A percentile compares a stretch with the other conserved stretches of the same genome.
Conservation (phyloP, 257 asterid species). For the Nicotiana otophora region DNA sequence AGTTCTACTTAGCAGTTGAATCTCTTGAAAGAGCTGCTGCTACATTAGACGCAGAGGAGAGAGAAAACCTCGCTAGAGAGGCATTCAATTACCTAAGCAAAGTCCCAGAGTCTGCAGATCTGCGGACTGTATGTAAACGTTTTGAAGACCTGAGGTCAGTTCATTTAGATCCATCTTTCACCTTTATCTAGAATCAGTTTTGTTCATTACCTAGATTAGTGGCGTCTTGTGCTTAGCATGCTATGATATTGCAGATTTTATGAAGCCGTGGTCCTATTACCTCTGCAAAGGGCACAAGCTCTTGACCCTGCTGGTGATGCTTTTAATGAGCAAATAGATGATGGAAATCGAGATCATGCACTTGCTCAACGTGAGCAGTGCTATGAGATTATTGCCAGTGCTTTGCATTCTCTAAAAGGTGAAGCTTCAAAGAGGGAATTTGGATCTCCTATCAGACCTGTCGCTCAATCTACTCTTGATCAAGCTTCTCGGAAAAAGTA, state of each 20-base stretch:
- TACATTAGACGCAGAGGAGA: constrained; percentile 59
- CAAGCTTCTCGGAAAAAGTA: constrained; percentile 68
- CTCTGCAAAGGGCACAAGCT: constrained; percentile 93
- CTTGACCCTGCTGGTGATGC: constrained; percentile 89
- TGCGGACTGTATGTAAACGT: constrained; percentile 83
- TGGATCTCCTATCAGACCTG: constrained; percentile 84
- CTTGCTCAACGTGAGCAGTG: constrained; percentile 83
- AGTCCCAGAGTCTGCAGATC: constrained; percentile 88
- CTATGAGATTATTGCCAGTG: constrained; percentile 71
- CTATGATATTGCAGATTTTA: constrained; percentile 61
- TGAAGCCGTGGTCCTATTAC: constrained; percentile 90
- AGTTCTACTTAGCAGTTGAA: constrained; percentile 91
- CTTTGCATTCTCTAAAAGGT: constrained; percentile 69
- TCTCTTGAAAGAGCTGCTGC: constrained; percentile 92
- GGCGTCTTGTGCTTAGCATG: constrained; percentile 15
- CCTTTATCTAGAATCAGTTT: constrained; percentile 6
- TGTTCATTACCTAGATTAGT: constrained; percentile 7
- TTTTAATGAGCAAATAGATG: constrained; percentile 76
- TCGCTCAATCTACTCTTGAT: constrained; percentile 67
- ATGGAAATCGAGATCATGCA: constrained; percentile 66
- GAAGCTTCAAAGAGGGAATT: constrained; percentile 57
- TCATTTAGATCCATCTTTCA: constrained; percentile 5
- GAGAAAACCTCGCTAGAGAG: constrained; percentile 78
- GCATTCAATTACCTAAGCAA: constrained; percentile 78
- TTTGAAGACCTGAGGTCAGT: constrained; percentile 93